Base-by-base conservation (phyloP, 1,139 yeast species). In the Blastobotrys persicus region DNA sequence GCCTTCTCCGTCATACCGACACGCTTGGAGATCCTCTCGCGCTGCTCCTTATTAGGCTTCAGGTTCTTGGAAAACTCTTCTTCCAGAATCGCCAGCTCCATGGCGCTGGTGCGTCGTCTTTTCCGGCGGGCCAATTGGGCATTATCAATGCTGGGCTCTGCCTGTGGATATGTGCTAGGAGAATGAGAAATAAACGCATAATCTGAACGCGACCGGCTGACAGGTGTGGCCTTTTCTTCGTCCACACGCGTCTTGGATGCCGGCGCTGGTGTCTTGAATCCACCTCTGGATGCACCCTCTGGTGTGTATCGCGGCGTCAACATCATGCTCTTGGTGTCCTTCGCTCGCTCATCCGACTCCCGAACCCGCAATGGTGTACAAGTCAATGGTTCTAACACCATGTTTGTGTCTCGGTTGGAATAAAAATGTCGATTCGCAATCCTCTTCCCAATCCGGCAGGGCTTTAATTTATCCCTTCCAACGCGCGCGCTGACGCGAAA, bases 1-100 rank as follows among this genome's bases (percentile, higher is more conserved):
- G 97, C 95, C 67, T 89, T 89, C 66, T 89, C 97, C n/a, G 92
- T 80, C 98, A 91, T 92, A 55, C 81, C 81, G 40, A 92, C 95
- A 56, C 76, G 79, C 32, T 72, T 68, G 13, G 97, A 95, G 58
- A 92, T 86, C 56, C 81, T 84, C 43, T 80, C 75, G 59, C 98
- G 79, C 61, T 85, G 77, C 45, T 77, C 70, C 66, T 84, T 85
- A 65, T 85, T 85, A 44, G 98, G 98, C 42, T 95, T 88, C 43
- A 82, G 74, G 49, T 95, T 91, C 46, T 73, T 64, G 51, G 77
- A 76, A 63, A 91, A 92, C 70, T 88, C 96, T 42, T 75, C 71
- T 68, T 89, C 92, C 51, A 92, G 77, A 47, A 92, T 81, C 35
- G 83, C 76, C 55, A 91, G 76, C 67, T 92, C 98, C 52, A 80